Evolutionary conservation across 2,329 filamentous ascomycete genomes (phyloP).

Genomic region (Orbilia ellipsospora): DNA sequence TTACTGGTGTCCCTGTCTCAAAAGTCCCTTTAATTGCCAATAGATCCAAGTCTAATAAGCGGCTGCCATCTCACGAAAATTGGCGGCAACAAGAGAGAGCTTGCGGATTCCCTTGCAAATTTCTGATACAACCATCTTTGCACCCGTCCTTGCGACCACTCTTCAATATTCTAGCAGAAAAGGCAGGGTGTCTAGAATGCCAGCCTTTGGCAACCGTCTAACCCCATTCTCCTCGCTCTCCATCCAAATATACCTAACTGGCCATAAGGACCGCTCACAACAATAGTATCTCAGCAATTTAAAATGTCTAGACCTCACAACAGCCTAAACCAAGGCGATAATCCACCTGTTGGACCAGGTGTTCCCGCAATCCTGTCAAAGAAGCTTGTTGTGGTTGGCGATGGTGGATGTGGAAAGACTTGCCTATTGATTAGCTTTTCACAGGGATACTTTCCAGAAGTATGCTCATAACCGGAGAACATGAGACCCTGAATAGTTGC

Average conservation of each 20-base stretch:
- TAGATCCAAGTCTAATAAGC: not conserved
- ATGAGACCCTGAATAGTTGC: not conserved
- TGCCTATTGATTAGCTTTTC: slow-evolving; percentile 98
- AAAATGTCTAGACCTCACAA: slow-evolving; percentile 38
- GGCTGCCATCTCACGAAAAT: not conserved
- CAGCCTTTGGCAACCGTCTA: slow-evolving; percentile 26
- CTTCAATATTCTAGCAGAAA: not conserved
- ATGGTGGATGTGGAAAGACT: slow-evolving; percentile 98
- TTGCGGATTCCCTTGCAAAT: no score
- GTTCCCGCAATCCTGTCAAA: slow-evolving; percentile 90
- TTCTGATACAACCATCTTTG: not conserved
- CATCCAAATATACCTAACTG: slow-evolving; percentile 13
- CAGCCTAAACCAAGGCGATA: slow-evolving; percentile 11
- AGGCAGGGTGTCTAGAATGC: slow-evolving; percentile 39
- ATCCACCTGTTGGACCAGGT: slow-evolving; percentile 69
- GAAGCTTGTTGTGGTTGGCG: slow-evolving; percentile 98
- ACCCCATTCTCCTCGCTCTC: not conserved
- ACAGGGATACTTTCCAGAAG: slow-evolving; percentile 98
- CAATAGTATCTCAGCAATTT: slow-evolving; percentile 5
- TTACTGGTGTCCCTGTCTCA: no score
- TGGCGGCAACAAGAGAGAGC: no score
- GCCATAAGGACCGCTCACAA: not conserved
- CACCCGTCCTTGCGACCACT: not conserved
- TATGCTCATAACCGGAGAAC: slow-evolving; percentile 62
- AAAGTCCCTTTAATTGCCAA: not conserved